Percentiles rank a stretch among this genome's conserved stretches.
Conservation (phyloP, 179 eudicot species). For the Amaranthus tricolor region DNA sequence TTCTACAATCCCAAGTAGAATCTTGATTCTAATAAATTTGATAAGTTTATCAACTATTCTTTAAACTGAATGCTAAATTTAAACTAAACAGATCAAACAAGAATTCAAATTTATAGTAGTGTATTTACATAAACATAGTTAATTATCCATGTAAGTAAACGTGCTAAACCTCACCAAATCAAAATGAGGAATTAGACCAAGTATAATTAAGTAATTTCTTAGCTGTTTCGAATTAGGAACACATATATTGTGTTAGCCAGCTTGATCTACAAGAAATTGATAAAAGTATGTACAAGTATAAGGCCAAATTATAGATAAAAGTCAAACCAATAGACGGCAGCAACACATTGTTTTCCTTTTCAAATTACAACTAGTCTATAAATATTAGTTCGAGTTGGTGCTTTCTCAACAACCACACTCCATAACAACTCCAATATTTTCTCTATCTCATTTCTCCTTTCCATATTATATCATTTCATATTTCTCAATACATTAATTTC, state of each 20-base stretch:
- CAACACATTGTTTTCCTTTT: conserved; percentile 22
- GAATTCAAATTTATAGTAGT: no score
- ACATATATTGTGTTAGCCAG: background rate
- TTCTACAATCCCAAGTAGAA: no score
- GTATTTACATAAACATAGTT: no score
- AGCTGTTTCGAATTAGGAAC: background rate
- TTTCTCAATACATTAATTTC: background rate
- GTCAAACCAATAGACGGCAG: conserved; percentile 28
- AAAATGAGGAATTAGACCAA: no score
- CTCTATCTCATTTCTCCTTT: background rate
- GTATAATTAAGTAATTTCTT: background rate
- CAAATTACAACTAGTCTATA: conserved; percentile 20
- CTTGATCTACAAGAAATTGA: conserved; percentile 24
- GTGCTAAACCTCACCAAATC: no score
- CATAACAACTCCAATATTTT: background rate
- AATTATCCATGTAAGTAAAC: no score
- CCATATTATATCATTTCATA: background rate
- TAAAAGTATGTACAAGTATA: background rate
- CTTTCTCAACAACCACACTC: conserved; percentile 19
- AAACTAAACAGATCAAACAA: no score
- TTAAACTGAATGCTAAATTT: no score
- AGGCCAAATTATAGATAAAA: conserved; percentile 13
- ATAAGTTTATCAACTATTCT: no score
- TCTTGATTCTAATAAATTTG: no score
- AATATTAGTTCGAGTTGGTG: conserved; percentile 16